Evolutionary conservation across 225 moss, liverwort and hornwort species (phyloP).

Genomic region (Marchantia paleacea): DNA sequence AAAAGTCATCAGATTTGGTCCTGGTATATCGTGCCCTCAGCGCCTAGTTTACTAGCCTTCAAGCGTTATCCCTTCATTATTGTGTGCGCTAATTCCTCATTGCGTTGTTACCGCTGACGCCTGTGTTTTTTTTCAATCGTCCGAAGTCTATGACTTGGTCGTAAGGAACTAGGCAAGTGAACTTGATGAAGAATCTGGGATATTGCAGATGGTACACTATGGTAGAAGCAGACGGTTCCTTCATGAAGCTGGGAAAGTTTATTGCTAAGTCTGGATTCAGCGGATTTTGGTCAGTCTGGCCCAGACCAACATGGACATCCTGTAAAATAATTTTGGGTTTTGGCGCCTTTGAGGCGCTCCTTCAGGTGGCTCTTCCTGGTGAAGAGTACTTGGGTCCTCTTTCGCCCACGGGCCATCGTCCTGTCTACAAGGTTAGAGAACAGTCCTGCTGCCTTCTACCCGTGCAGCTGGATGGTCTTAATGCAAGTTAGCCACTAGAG

Average conservation of each 20-base stretch:
- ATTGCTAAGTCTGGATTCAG: slow-evolving; percentile 46
- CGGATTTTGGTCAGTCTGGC: slow-evolving; percentile 66
- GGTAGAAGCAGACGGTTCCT: slow-evolving; percentile 81
- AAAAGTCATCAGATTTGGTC: too few relatives aligned
- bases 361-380: slow-evolving; percentile 75
- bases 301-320: slow-evolving; percentile 61
- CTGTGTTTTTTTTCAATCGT: too few relatives aligned
- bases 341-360: slow-evolving; percentile 75
- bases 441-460: neutral
- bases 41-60: too few relatives aligned
- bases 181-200: neutral
- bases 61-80: too few relatives aligned
- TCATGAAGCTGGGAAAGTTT: slow-evolving; percentile 45
- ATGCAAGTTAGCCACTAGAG: neutral
- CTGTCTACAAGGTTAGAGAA: slow-evolving; percentile 73
- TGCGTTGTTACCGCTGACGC: too few relatives aligned
- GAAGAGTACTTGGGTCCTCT: slow-evolving; percentile 73
- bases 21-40: too few relatives aligned
- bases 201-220: slow-evolving; percentile 79
- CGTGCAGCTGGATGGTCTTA: neutral
- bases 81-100: too few relatives aligned
- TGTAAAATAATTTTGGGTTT: slow-evolving; percentile 59
- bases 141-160: too few relatives aligned
- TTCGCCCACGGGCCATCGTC: slow-evolving; percentile 87
- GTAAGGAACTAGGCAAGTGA: too few relatives aligned